phyloP scores from a whole-genome alignment of 108 stramenopile species.

The Hondaea fermentalgiana region DNA sequence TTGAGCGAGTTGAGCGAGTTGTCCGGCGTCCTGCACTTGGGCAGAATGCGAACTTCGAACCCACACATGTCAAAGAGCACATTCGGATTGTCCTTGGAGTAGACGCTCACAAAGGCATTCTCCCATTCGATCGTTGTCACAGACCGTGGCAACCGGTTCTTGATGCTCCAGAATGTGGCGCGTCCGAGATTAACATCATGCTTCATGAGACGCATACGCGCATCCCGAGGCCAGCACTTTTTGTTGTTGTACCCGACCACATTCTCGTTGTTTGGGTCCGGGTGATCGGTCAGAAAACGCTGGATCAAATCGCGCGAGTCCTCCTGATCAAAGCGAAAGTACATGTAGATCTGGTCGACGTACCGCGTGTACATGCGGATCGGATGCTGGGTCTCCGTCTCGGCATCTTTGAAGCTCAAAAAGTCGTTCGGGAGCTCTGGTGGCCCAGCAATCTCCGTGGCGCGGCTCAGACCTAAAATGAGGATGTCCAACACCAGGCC shows the following conservation, averaged over 20 bases:
- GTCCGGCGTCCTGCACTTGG: constrained; percentile 61
- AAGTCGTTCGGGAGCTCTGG: constrained; percentile 94
- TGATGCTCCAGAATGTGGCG: constrained; percentile 96
- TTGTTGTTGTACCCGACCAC: constrained; percentile 98
- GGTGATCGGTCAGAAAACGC: constrained; percentile 94
- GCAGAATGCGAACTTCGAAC: constrained; percentile 93
- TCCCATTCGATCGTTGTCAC: constrained; percentile 96
- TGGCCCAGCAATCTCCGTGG: constrained; percentile 90
- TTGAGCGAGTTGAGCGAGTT: constrained; percentile 68
- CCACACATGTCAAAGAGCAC: constrained; percentile 96
- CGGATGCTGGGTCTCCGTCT: constrained; percentile 82
- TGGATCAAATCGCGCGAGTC: constrained; percentile 95
- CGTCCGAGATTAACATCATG: constrained; percentile 97
- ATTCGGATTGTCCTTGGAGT: constrained; percentile 97
- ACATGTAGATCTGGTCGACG: constrained; percentile 90
- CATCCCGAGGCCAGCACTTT: constrained; percentile 98
- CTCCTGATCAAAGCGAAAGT: constrained; percentile 85
- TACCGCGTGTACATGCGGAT: constrained; percentile 96
- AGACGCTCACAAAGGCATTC: constrained; percentile 91
- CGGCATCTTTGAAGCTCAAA: constrained; percentile 82
- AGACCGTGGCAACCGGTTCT: constrained; percentile 91
- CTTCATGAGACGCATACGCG: constrained; percentile 93
- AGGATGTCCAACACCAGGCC: constrained; percentile 91
- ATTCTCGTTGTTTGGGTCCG: constrained; percentile 99
- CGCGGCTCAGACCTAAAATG: constrained; percentile 83